Conservation (phyloP, 2,329 filamentous ascomycete species). For the Venturia carpophila region DNA sequence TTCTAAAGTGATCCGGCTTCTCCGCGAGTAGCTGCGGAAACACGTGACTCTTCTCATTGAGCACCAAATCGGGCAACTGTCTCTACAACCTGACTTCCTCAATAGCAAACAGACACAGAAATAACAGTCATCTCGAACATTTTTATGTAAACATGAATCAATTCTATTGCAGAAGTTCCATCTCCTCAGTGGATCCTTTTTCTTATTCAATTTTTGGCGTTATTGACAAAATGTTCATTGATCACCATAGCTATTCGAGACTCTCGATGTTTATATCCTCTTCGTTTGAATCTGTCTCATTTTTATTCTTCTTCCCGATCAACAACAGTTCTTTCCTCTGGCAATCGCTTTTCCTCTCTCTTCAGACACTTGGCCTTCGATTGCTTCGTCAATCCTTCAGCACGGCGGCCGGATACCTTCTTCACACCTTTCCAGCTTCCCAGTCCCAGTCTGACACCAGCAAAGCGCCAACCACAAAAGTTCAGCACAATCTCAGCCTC, state of each 20-base stretch:
- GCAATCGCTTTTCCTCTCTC: background rate
- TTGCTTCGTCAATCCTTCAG: background rate
- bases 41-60: slow-evolving; percentile 22
- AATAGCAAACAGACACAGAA: background rate
- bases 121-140: background rate
- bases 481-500: background rate
- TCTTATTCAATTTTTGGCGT: background rate
- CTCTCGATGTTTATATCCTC: background rate
- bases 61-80: slow-evolving; percentile 22
- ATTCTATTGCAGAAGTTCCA: background rate
- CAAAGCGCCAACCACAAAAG: background rate
- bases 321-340: background rate
- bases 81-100: slow-evolving; percentile 5
- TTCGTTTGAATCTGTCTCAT: background rate
- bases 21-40: too few relatives aligned
- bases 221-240: slow-evolving; percentile 10
- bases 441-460: background rate
- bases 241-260: background rate
- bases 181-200: too few relatives aligned
- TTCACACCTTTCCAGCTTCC: background rate
- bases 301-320: background rate
- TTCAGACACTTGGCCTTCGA: background rate
- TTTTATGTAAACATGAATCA: background rate
- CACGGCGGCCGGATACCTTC: background rate
- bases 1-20: too few relatives aligned